phyloP scores from a whole-genome alignment of 495 filamentous ascomycete species.

The Penicillium arizonense region DNA sequence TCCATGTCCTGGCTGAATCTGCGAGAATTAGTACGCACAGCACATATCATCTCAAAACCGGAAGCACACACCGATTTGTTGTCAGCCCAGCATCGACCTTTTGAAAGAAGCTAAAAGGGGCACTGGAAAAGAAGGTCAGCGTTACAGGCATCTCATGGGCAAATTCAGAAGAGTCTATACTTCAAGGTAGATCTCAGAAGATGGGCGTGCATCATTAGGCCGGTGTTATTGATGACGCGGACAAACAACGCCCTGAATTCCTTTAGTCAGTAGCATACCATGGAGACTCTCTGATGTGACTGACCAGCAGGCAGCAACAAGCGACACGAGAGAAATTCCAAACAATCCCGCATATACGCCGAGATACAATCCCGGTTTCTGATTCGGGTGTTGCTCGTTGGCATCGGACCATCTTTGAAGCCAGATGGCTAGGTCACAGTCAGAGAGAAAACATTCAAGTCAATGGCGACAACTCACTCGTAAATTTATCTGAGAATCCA shows the following conservation, averaged over 20 bases:
- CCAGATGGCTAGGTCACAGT: slow-evolving; percentile 31
- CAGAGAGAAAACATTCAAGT: not conserved
- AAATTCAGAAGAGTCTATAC: not conserved
- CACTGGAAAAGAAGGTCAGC: slow-evolving; percentile 17
- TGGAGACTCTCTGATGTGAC: slow-evolving; percentile 5
- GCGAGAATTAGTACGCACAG: too few relatives aligned
- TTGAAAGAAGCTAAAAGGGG: slow-evolving; percentile 33
- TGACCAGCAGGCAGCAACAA: slow-evolving; percentile 33
- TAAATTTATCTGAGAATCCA: not conserved
- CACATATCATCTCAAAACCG: not conserved
- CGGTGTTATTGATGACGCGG: slow-evolving; percentile 8
- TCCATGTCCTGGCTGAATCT: slow-evolving; percentile 31
- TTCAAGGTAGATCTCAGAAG: not conserved
- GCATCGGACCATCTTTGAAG: slow-evolving; percentile 40
- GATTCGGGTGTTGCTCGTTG: slow-evolving; percentile 26
- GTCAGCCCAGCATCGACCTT: slow-evolving; percentile 18
- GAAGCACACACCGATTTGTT: slow-evolving; percentile 9
- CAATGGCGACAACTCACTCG: not conserved
- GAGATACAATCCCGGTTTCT: slow-evolving; percentile 38
- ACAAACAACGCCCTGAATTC: slow-evolving; percentile 6
- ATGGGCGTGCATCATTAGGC: not conserved
- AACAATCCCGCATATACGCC: slow-evolving; percentile 34
- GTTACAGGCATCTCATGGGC: not conserved
- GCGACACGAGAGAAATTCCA: slow-evolving; percentile 20
- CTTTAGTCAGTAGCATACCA: not conserved